These are phyloP conservation scores for Cordyceps cicadae DNA, from an alignment of 2,329 filamentous ascomycete genomes.

Conservation along the genomic window DNA sequence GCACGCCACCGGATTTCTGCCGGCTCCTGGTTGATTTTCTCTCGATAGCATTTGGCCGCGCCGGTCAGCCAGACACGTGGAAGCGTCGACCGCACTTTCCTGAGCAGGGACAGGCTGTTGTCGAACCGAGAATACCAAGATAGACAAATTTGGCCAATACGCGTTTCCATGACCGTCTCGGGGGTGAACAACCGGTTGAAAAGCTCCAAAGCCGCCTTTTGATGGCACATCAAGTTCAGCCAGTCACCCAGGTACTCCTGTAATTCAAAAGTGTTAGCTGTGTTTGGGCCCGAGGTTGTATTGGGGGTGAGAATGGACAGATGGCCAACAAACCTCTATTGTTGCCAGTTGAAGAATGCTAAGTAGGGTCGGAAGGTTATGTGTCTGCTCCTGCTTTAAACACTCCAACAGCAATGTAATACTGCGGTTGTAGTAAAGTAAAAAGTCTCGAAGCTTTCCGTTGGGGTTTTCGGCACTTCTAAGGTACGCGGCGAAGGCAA, in stretches of 20 bases:
- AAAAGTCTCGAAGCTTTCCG: constrained; percentile 70
- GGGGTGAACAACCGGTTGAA: constrained; percentile 71
- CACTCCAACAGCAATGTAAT: constrained; percentile 67
- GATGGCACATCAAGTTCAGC: constrained; percentile 87
- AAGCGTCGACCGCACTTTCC: constrained; percentile 65
- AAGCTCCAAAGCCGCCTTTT: constrained; percentile 79
- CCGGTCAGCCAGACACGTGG: constrained; percentile 69
- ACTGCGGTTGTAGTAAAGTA: constrained; percentile 85
- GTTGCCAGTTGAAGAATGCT: constrained; percentile 88
- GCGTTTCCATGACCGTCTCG: constrained; percentile 61
- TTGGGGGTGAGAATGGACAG: not conserved
- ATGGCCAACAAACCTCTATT: constrained; percentile 63
- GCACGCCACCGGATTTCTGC: constrained; percentile 57
- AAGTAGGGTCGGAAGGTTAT: constrained; percentile 66
- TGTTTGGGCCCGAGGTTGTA: not conserved
- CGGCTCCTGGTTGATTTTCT: constrained; percentile 51
- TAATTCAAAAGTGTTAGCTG: not conserved
- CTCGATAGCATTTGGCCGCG: constrained; percentile 53
- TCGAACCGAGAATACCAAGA: constrained; percentile 92
- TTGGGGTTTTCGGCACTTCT: constrained; percentile 61
- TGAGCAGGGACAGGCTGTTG: constrained; percentile 73
- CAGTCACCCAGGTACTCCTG: constrained; percentile 94
- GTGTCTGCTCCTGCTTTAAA: constrained; percentile 61
- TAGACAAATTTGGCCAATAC: constrained; percentile 64
- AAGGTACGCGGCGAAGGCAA: constrained; percentile 85